Base-by-base conservation (phyloP, 768 basidiomycete species). In the Kondoa malvinella region DNA sequence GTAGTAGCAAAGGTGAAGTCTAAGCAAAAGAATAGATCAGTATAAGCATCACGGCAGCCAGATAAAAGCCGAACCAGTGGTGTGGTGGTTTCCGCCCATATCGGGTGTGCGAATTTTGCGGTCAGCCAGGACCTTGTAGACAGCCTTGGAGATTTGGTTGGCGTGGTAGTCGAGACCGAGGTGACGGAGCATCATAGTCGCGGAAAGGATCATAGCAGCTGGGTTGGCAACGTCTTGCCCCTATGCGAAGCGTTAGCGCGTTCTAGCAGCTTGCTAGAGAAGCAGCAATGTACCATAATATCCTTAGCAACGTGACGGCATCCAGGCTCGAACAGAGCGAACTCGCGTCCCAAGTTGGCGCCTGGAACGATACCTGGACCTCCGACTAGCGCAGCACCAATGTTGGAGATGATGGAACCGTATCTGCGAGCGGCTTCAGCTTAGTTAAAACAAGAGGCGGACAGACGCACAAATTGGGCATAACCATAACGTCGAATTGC, bases 401-500 rank as follows among this genome's bases (percentile, higher is more conserved):
- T 96, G 82, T 99, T 96, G 72, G 89, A 92, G 69, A 92, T 87
- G 74, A 97, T 97, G 72, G 90, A 92, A 68, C 94, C 94, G 79
- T 97, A 97, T 65, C 78, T 72, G 71, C 75, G 75, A 34, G 72
- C 50, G 66, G 17, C 66, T 4, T 50, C 40, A 26, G 26, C 57
- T 25, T 2, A 56, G 25, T 26, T 27, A n/a, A 60, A 15, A n/a
- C 58, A 21, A 65, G 50, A 33, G 25, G 26, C 4, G 29, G 40
- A 70, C 70, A 68, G 61, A 67, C 40, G 57, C 26, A 62, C 77
- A 88, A 77, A 79, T 94, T 92, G 67, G 90, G 92, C 89, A 94
- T 95, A 76, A 97, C 95, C 92, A 99, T 95, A 70, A 97, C 94
- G 75, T 99, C 95, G 75, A 99, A 99, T 77, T 99, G 95, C 72